A percentile compares a stretch with the other conserved stretches of the same genome.
Conservation (phyloP, 345 rosid species). For the Passiflora organensis region DNA sequence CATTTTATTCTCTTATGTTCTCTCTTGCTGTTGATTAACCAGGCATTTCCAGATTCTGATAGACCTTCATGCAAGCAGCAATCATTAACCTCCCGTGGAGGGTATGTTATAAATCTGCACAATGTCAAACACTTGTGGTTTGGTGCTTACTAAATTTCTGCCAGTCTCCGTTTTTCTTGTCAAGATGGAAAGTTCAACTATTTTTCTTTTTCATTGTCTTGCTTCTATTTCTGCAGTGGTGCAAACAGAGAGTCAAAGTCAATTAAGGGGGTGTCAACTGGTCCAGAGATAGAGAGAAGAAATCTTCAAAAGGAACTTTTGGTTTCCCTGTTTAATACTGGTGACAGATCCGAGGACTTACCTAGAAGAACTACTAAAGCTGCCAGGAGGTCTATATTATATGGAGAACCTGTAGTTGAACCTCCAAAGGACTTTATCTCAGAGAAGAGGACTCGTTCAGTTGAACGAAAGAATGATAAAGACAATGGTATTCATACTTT, state of each 20-base stretch:
- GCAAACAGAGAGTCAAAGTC: constrained; percentile 14
- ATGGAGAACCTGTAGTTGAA: constrained; percentile 32
- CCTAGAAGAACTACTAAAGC: constrained; percentile 26
- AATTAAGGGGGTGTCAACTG: constrained; percentile 16
- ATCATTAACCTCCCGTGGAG: constrained; percentile 8
- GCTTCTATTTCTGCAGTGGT: constrained; percentile 1
- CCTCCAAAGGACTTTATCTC: constrained; percentile 26
- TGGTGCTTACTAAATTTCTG: constrained; percentile 3
- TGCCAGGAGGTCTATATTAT: constrained; percentile 22
- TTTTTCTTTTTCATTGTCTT: background rate
- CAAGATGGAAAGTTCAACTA: background rate
- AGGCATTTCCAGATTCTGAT: constrained; percentile 22
- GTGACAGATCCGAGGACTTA: constrained; percentile 25
- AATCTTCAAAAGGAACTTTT: constrained; percentile 46
- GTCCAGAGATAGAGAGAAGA: constrained; percentile 21
- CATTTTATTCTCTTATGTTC: background rate
- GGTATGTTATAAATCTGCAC: constrained; percentile 16
- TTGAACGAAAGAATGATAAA: constrained; percentile 13
- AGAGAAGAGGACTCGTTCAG: constrained; percentile 14
- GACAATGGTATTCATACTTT: constrained; percentile 26
- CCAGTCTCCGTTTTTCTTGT: constrained; percentile 2
- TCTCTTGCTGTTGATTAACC: constrained; percentile 7
- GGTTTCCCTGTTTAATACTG: constrained; percentile 36
- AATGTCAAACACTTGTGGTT: background rate
- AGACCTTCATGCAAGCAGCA: constrained; percentile 14